Base-by-base conservation (phyloP, 2,329 filamentous ascomycete genomes). In the Apiospora pterosperma region DNA sequence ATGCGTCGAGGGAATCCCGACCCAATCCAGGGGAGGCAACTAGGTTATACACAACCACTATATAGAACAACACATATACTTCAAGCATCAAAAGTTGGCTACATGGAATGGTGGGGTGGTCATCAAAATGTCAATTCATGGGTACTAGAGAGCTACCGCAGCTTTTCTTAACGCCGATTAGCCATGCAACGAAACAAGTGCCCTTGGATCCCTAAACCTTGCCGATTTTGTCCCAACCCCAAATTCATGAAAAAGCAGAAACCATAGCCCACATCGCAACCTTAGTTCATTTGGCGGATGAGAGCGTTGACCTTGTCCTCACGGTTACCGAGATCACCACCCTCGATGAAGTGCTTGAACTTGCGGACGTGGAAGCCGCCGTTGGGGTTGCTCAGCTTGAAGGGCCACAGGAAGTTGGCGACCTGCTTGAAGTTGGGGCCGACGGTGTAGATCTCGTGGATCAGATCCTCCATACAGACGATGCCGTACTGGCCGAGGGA, bases 361-460 rank as follows among this genome's bases (percentile, higher is more conserved):
- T 98, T 99, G 84, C 96, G 88, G 76, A 91, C 83, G 75, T 91
- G 91, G 93, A 98, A 99, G 72, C 96, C 95, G 81, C 96, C 96
- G 75, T 85, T 98, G 79, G 96, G 96, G 90, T 97, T 97, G 89
- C 89, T 93, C 74, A 99, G 92, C 92, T 99, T 98, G 90, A 99
- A 99, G 79, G 96, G 96, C 96, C 96, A 99, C 74, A 98, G 85
- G 90, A 98, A 98, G 91, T 98, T 99, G 86, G 90, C 89, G 77
- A 92, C 93, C 87, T 97, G 94, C 91, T 97, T 98, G 92, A 96
- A 96, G 90, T 98, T 98, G 86, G 95, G 95, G 80, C 96, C 95
- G 73, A 98, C 96, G 66, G 94, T 97, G 89, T 89, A 95, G 85
- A 97, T 97, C 88, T 99, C 96, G 88, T 99, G 96, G 83, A 99